phyloP scores from a whole-genome alignment of 2,329 filamentous ascomycete species.

The Rhinocladiella similis region DNA sequence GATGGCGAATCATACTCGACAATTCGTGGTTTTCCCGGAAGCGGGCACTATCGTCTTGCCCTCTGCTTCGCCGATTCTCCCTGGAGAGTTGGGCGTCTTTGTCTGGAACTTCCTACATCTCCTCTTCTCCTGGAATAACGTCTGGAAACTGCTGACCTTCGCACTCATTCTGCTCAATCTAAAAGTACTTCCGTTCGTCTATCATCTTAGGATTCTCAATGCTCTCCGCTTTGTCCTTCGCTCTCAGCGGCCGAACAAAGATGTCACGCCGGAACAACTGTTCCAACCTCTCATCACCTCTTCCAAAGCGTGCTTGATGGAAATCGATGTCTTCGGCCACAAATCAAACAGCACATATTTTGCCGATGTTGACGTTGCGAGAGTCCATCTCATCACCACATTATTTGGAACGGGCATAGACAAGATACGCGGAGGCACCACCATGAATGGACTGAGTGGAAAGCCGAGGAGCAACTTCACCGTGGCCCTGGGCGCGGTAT shows the following conservation, averaged over 20 bases:
- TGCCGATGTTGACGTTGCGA: constrained; percentile 63
- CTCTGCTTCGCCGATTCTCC: neutral
- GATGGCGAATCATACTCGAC: neutral
- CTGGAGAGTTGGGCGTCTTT: neutral
- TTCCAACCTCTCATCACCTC: constrained; percentile 70
- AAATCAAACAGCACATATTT: constrained; percentile 59
- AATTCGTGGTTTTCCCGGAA: too few relatives aligned
- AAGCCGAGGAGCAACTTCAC: constrained; percentile 50
- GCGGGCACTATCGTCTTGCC: too few relatives aligned
- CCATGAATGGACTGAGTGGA: constrained; percentile 49
- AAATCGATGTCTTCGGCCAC: constrained; percentile 80
- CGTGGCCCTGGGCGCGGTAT: constrained; percentile 70
- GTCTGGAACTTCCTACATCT: neutral
- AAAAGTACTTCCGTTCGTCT: constrained; percentile 72
- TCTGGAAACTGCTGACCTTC: constrained; percentile 32
- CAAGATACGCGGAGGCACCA: constrained; percentile 43
- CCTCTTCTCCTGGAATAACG: constrained; percentile 3
- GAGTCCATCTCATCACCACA: constrained; percentile 75
- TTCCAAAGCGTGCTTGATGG: constrained; percentile 67
- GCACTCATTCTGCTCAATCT: constrained; percentile 63
- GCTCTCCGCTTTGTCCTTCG: constrained; percentile 49
- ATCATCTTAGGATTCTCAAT: constrained; percentile 67
- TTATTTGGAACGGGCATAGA: constrained; percentile 60
- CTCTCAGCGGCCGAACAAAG: constrained; percentile 50
- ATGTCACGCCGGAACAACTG: constrained; percentile 45